Conservation (phyloP, 2,329 filamentous ascomycete species). For the Leptographium lundbergii region DNA sequence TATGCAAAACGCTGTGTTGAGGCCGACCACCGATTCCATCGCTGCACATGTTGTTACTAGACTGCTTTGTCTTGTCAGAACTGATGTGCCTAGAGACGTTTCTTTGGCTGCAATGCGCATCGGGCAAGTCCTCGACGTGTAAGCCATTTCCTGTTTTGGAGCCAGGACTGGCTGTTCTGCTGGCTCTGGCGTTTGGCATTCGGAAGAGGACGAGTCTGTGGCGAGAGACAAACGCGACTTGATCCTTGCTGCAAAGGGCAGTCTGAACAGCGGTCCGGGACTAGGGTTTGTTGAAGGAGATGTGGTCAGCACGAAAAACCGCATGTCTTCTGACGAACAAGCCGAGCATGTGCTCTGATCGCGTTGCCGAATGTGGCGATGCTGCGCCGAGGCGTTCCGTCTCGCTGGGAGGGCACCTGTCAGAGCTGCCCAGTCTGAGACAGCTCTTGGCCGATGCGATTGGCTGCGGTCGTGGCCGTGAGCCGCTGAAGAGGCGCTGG, state of each 20-base stretch:
- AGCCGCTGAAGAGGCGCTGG: not conserved
- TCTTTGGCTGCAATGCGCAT: not conserved
- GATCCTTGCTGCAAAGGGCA: not conserved
- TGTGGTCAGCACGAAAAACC: not conserved
- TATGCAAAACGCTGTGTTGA: not conserved
- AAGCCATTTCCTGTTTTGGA: not conserved
- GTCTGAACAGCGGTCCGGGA: not conserved
- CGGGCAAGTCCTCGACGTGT: not conserved
- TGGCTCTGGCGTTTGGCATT: not conserved
- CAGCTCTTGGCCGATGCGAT: not conserved
- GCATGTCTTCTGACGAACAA: not conserved
- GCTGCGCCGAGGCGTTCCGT: not conserved
- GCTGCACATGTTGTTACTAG: not conserved
- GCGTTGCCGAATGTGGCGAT: not conserved
- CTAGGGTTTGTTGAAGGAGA: not conserved
- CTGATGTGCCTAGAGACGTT: not conserved
- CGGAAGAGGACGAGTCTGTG: not conserved
- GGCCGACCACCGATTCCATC: not conserved
- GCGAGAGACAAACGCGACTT: not conserved
- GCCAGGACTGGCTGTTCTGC: not conserved
- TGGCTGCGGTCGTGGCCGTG: not conserved
- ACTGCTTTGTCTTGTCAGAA: not conserved
- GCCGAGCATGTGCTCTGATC: not conserved
- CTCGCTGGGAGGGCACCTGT: not conserved
- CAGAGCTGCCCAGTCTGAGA: not conserved